These are phyloP conservation scores for Buxus sempervirens DNA, from an alignment of 164 flowering plant genomes.

Conservation along the genomic window DNA sequence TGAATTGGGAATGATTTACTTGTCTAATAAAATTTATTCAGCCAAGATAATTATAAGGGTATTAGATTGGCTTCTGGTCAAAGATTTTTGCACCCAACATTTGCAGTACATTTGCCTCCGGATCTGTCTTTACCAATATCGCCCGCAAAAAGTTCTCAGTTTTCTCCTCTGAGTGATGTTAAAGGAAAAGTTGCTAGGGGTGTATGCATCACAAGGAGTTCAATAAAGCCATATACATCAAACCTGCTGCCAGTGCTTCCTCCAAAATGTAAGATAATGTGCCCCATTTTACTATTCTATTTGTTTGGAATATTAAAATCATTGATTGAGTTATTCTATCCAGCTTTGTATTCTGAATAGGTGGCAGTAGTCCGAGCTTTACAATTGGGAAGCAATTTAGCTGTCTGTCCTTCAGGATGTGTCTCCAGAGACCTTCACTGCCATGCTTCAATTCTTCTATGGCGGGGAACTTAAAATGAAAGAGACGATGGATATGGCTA, in stretches of 20 bases:
- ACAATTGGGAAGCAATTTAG: constrained; percentile 60
- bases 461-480: too few relatives aligned
- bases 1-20: too few relatives aligned
- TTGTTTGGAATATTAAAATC: neutral
- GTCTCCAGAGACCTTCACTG: constrained; percentile 56
- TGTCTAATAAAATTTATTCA: too few relatives aligned
- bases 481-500: constrained; percentile 31
- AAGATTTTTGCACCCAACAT: constrained; percentile 67
- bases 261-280: constrained; percentile 69
- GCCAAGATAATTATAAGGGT: too few relatives aligned
- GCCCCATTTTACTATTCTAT: neutral
- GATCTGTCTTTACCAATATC: constrained; percentile 18
- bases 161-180: too few relatives aligned
- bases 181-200: too few relatives aligned
- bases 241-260: constrained; percentile 66
- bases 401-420: constrained; percentile 78
- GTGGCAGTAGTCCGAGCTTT: constrained; percentile 62
- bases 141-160: constrained; percentile 24
- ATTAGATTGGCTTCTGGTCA: too few relatives aligned
- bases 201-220: too few relatives aligned
- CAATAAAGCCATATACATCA: constrained; percentile 47
- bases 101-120: constrained; percentile 25
- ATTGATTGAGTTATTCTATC: too few relatives aligned
- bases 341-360: too few relatives aligned
- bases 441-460: constrained; percentile 85